phyloP scores from a whole-genome alignment of 139 green algal genomes.

The Choricystis sp. region DNA sequence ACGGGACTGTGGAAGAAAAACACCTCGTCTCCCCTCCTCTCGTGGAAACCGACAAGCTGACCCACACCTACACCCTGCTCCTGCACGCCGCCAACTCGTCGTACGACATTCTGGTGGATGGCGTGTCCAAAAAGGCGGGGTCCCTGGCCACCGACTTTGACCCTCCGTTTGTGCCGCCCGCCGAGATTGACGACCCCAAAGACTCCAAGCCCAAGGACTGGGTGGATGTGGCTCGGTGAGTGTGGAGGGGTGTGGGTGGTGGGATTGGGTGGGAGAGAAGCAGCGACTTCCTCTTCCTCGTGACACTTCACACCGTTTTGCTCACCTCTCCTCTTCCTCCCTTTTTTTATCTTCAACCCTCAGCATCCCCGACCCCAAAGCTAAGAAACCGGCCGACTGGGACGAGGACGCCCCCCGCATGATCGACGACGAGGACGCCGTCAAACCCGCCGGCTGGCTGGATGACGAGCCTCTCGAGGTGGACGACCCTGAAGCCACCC shows the following conservation, averaged over 20 bases:
- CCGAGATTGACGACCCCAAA: constrained; percentile 59
- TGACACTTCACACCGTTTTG: too few species aligned
- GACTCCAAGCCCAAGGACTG: constrained; percentile 75
- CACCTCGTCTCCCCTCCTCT: constrained; percentile 59
- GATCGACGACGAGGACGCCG: constrained; percentile 59
- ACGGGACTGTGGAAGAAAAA: constrained; percentile 78
- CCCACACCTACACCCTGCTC: constrained; percentile 62
- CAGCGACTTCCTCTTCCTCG: background rate
- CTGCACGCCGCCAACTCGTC: constrained; percentile 53
- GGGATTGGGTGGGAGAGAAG: background rate
- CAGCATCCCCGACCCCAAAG: constrained; percentile 70
- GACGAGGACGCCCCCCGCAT: constrained; percentile 52
- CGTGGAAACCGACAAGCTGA: constrained; percentile 34
- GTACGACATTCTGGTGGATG: constrained; percentile 65
- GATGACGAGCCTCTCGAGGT: constrained; percentile 69
- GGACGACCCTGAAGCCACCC: constrained; percentile 48
- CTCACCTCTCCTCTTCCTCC: background rate
- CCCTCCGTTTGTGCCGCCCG: constrained; percentile 55
- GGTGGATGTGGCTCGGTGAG: constrained; percentile 49
- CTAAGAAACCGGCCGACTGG: constrained; percentile 76
- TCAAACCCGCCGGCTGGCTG: constrained; percentile 80
- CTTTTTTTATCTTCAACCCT: background rate
- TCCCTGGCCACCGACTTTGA: constrained; percentile 55
- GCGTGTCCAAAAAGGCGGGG: constrained; percentile 36
- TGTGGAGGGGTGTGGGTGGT: background rate